Evolutionary conservation across 192 early-diverging fungal species (phyloP), one percentile per base, ranked within the genome.

Genomic region (Dissophora globulifera): DNA sequence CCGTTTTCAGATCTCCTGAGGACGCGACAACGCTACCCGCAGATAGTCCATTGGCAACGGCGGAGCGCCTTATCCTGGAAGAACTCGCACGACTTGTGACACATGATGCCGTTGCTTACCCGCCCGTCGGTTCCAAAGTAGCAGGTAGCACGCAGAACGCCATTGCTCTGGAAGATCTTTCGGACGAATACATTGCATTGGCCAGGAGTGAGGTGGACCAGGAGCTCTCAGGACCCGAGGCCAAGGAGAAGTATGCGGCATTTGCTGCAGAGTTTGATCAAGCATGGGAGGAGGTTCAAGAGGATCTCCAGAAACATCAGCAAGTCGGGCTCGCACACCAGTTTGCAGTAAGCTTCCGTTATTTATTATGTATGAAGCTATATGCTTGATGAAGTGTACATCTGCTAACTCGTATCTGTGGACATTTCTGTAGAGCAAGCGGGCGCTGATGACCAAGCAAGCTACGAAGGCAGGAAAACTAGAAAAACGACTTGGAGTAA

Each of bases 401-500:
- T 40, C 13, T 40, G 8, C 13, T 40, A 10, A 10, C 38, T 40
- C 38, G 8, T 40, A 10, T 40, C 7, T 10, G 13, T 13, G 13
- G 13, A 40, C 7, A 40, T 10, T 40, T 7, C 43, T 17, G 16
- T 60, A 92, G 80, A 30, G 74, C 8, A 84, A 90, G 48, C 87
- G 91, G 17, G 84, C 85, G 59, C 53, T 80, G 3, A 95, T 97
- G 93, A 81, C 86, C 17, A 79, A 84, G 33, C 89, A 95, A 41
- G 91, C 95, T 0, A 65, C 81, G 4, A 85, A 84, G 35, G 95
- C 94, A 13, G 76, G 82, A n/a, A 97, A 97, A 78, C 54, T 93
- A 16, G 97, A 99, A 72, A 93, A 93, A 67, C 92, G 92, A 57
- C 69, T 96, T 22, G 84, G 78, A 13, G 83, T 96, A 16, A 83